A percentile compares a stretch with the other conserved stretches of the same genome.
These are phyloP conservation scores for Penicillium corylophilum DNA, from an alignment of 2,329 filamentous ascomycete species.

Conservation along the genomic window DNA sequence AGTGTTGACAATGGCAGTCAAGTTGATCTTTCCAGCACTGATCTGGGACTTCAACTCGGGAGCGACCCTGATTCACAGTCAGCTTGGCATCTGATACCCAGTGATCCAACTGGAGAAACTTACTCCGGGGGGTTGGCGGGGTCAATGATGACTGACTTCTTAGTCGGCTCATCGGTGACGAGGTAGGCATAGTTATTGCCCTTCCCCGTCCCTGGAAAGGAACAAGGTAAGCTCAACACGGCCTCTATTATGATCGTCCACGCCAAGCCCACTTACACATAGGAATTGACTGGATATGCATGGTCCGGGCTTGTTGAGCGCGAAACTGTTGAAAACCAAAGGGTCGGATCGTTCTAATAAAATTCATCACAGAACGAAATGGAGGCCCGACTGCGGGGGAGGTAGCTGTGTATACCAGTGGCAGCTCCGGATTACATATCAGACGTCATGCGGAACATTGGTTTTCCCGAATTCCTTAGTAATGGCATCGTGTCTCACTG, in stretches of 20 bases:
- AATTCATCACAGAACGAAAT: conserved; percentile 27
- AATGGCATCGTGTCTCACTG: conserved; percentile 12
- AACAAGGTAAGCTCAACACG: neutral
- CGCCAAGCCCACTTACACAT: conserved; percentile 47
- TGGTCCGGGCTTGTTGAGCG: conserved; percentile 31
- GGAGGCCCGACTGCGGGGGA: conserved; percentile 19
- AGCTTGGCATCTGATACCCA: neutral
- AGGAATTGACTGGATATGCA: conserved; percentile 55
- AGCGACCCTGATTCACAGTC: conserved; percentile 50
- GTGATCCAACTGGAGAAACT: conserved; percentile 15
- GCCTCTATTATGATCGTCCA: neutral
- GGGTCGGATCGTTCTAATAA: conserved; percentile 25
- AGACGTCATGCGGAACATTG: conserved; percentile 18
- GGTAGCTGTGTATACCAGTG: neutral
- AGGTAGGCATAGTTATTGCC: conserved; percentile 56
- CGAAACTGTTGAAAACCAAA: conserved; percentile 9
- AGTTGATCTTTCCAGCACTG: conserved; percentile 68
- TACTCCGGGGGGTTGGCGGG: conserved; percentile 53
- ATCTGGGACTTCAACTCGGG: conserved; percentile 72
- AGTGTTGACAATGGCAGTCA: conserved; percentile 91
- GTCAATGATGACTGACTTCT: conserved; percentile 52
- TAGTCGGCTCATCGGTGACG: conserved; percentile 50
- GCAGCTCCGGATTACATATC: conserved; percentile 13
- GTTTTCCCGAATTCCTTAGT: conserved; percentile 8
- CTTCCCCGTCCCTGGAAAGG: conserved; percentile 34